phyloP scores from a whole-genome alignment of 1,284 basidiomycete species.

The Irpex lacteus region DNA sequence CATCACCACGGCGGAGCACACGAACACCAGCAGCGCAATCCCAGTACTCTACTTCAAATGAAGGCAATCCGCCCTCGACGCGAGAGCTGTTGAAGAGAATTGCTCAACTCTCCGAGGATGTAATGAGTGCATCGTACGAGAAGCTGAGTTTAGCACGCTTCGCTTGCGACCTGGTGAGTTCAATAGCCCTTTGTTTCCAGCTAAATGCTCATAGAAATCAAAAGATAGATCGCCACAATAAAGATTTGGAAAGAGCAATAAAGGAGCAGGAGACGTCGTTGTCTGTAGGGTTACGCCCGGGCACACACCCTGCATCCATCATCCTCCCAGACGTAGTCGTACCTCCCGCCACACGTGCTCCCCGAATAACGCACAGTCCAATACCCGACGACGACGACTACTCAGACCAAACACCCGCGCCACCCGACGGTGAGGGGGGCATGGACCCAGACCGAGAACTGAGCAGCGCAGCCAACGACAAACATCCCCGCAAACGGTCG shows the following conservation, averaged over 20 bases:
- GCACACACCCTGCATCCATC: constrained; percentile 50
- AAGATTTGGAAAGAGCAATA: constrained; percentile 72
- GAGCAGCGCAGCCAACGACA: neutral
- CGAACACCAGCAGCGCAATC: neutral
- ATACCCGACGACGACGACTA: constrained; percentile 18
- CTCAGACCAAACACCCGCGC: constrained; percentile 3
- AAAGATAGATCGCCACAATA: constrained; percentile 67
- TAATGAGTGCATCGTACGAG: constrained; percentile 63
- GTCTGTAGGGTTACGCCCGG: constrained; percentile 49
- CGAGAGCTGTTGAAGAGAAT: constrained; percentile 54
- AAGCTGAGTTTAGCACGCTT: constrained; percentile 72
- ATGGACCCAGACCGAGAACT: neutral
- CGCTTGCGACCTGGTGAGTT: constrained; percentile 42
- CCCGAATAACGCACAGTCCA: constrained; percentile 41
- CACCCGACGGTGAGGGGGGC: constrained; percentile 17
- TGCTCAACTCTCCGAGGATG: constrained; percentile 56
- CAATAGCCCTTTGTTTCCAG: neutral
- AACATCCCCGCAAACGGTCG: constrained; percentile 9
- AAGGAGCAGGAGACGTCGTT: constrained; percentile 67
- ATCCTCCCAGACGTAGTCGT: constrained; percentile 58
- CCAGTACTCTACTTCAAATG: neutral
- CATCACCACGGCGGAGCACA: neutral
- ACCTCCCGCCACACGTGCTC: constrained; percentile 46
- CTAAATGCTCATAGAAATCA: constrained; percentile 14
- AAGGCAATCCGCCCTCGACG: constrained; percentile 26